Evolutionary conservation across 352 stramenopile genomes (phyloP).

Genomic region (Aphanomyces invadans): DNA sequence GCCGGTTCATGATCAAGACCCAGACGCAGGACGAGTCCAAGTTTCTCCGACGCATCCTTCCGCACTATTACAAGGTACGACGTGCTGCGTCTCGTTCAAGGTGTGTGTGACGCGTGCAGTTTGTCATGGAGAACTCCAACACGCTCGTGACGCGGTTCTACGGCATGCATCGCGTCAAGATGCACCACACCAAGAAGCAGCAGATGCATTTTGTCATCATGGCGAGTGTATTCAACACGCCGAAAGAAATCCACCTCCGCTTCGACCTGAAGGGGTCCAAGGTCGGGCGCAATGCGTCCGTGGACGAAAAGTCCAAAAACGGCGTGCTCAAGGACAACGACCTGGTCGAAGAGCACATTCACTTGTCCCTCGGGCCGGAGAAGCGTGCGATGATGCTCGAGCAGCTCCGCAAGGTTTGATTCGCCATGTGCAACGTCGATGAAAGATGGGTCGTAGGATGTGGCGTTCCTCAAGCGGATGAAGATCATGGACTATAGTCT

Average conservation of each 20-base stretch:
- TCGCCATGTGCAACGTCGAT: too few relatives aligned
- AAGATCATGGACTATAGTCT: conserved; percentile 95
- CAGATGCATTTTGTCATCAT: conserved; percentile 96
- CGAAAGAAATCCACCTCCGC: conserved; percentile 83
- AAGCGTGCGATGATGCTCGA: conserved; percentile 69
- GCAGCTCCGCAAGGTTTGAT: conserved; percentile 71
- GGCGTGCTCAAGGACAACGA: conserved; percentile 89
- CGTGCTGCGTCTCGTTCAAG: neutral
- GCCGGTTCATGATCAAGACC: conserved; percentile 98
- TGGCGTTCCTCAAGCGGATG: conserved; percentile 86
- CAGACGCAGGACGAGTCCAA: conserved; percentile 98
- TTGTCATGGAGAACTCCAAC: conserved; percentile 95
- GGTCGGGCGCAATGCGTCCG: conserved; percentile 65
- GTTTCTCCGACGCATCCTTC: conserved; percentile 95
- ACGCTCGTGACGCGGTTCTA: conserved; percentile 96
- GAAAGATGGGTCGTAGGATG: too few relatives aligned
- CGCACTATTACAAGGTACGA: conserved; percentile 91
- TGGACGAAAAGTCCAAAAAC: conserved; percentile 45
- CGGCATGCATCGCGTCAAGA: conserved; percentile 97
- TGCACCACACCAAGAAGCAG: conserved; percentile 89
- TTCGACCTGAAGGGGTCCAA: conserved; percentile 89
- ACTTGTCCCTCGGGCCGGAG: conserved; percentile 74
- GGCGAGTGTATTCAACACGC: conserved; percentile 95
- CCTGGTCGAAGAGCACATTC: conserved; percentile 76
- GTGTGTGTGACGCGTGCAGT: conserved; percentile 27